Evolutionary conservation across 192 early-diverging fungal genomes (phyloP).

Genomic region (Backusella psychrophila): DNA sequence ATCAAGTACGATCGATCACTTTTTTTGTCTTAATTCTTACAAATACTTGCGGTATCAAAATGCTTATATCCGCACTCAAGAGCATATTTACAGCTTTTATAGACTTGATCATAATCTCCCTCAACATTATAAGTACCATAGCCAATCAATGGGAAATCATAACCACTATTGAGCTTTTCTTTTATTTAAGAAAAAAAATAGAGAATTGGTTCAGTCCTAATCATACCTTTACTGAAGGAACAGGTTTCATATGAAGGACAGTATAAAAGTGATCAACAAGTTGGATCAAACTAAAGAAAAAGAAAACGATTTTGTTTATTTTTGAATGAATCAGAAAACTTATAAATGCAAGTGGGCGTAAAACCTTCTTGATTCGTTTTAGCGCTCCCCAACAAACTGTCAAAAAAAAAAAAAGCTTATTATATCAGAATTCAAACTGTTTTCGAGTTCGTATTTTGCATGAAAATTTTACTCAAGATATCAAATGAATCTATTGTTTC

Average conservation of each 20-base stretch:
- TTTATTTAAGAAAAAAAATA: background rate
- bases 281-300: too few species aligned
- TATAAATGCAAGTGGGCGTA: too few species aligned
- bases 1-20: background rate
- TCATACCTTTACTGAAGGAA: conserved; percentile 2
- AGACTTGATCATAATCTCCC: conserved; percentile 18
- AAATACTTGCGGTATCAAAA: conserved; percentile 34
- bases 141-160: conserved; percentile 29
- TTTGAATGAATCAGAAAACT: too few species aligned
- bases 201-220: background rate
- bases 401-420: too few species aligned
- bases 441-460: too few species aligned
- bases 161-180: conserved; percentile 32
- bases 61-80: conserved; percentile 23
- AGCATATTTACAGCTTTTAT: conserved; percentile 23
- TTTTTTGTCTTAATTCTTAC: conserved; percentile 1
- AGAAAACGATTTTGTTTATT: too few species aligned
- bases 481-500: too few species aligned
- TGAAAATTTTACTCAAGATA: too few species aligned
- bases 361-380: too few species aligned
- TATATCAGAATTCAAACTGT: too few species aligned
- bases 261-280: too few species aligned
- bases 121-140: conserved; percentile 26
- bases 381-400: too few species aligned
- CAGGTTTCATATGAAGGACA: background rate